Evolutionary conservation across 257 asterid species (phyloP).

Genomic region (Nemophila menziesii): DNA sequence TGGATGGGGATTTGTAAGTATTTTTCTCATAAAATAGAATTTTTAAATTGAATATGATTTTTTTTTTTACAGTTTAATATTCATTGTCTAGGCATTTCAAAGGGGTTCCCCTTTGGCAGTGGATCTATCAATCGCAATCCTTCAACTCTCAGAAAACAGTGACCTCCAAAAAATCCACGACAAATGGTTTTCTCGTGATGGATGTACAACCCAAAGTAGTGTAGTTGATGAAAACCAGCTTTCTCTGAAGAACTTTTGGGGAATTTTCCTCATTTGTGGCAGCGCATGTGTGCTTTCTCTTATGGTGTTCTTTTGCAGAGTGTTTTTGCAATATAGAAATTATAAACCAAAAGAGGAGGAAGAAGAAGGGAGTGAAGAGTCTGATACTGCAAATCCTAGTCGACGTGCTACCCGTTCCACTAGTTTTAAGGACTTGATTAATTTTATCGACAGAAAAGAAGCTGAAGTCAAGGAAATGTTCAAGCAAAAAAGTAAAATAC

Average conservation of each 20-base stretch:
- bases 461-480: constrained; percentile 55
- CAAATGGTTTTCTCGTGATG: constrained; percentile 25
- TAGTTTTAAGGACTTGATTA: constrained; percentile 54
- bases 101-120: constrained; percentile 30
- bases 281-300: constrained; percentile 10
- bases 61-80: too few species aligned
- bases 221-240: constrained; percentile 17
- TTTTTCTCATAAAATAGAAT: too few species aligned
- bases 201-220: constrained; percentile 9
- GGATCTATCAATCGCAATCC: constrained; percentile 36
- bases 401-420: constrained; percentile 21
- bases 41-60: too few species aligned
- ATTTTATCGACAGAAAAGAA: constrained; percentile 66
- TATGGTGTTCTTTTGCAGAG: too few species aligned
- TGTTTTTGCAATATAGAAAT: too few species aligned
- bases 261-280: constrained; percentile 28
- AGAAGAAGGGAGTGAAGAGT: constrained; percentile 29
- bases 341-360: too few species aligned
- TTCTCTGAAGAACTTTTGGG: constrained; percentile 37
- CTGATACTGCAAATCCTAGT: constrained; percentile 19
- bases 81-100: constrained; percentile 22
- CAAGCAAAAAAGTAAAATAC: constrained; percentile 33
- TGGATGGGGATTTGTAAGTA: constrained; percentile 17
- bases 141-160: constrained; percentile 35
- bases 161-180: constrained; percentile 40